A percentile compares a stretch with the other conserved stretches of the same genome.
These are phyloP conservation scores for Fusarium proliferatum DNA, from an alignment of 2,329 filamentous ascomycete species.

Conservation along the genomic window DNA sequence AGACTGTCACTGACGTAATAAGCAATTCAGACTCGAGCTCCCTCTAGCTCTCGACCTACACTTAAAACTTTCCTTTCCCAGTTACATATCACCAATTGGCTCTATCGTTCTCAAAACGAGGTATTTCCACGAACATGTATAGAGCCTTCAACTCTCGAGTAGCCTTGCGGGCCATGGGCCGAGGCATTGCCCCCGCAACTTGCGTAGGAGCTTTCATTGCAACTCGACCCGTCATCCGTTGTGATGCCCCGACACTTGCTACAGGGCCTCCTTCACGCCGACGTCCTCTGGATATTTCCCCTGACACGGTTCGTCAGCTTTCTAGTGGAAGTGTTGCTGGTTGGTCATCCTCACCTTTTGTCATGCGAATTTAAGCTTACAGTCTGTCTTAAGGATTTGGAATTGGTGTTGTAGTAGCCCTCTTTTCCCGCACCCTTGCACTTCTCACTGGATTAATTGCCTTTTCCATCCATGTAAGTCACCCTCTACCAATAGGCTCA, in stretches of 20 bases:
- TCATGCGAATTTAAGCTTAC: neutral
- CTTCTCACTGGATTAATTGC: slow-evolving; percentile 74
- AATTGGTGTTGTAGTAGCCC: slow-evolving; percentile 72
- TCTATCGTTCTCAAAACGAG: neutral
- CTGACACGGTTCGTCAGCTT: slow-evolving; percentile 59
- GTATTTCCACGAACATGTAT: slow-evolving; percentile 29
- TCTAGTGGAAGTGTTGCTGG: slow-evolving; percentile 66
- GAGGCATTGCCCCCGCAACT: slow-evolving; percentile 44
- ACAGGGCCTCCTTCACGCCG: slow-evolving; percentile 29
- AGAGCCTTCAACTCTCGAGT: slow-evolving; percentile 37
- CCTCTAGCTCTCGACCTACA: neutral
- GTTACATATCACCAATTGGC: slow-evolving; percentile 1
- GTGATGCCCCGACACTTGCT: slow-evolving; percentile 44
- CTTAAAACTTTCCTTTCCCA: neutral
- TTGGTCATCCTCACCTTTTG: slow-evolving; percentile 41
- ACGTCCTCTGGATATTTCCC: slow-evolving; percentile 39
- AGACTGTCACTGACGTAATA: slow-evolving; percentile 37
- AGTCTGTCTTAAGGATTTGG: slow-evolving; percentile 63
- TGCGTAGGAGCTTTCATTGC: slow-evolving; percentile 44
- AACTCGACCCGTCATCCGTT: slow-evolving; percentile 43
- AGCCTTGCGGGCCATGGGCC: slow-evolving; percentile 41
- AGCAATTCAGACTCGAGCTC: slow-evolving; percentile 22
- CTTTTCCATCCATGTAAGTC: slow-evolving; percentile 69
- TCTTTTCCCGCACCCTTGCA: slow-evolving; percentile 78
- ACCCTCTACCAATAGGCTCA: neutral